These are phyloP conservation scores for Pisolithus sp. DNA, from an alignment of 768 basidiomycete species.

Conservation along the genomic window DNA sequence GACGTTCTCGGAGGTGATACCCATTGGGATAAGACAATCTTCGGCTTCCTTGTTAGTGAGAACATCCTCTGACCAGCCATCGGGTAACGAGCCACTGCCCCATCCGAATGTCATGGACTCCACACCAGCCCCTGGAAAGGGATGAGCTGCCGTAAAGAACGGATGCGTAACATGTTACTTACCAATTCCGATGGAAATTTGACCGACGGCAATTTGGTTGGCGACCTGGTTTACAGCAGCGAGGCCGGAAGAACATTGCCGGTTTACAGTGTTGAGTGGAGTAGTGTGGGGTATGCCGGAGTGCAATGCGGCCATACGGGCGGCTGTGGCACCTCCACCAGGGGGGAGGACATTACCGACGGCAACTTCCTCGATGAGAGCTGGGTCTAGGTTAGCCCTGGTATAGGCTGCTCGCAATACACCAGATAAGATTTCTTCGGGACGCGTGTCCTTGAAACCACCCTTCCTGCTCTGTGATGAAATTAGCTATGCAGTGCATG, in stretches of 20 bases:
- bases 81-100: conserved; percentile 51
- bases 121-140: conserved; percentile 63
- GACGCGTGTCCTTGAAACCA: conserved; percentile 86
- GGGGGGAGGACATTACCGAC: conserved; percentile 89
- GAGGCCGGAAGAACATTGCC: conserved; percentile 87
- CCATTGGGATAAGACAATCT: conserved; percentile 86
- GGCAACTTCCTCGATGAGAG: conserved; percentile 75
- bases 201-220: conserved; percentile 67
- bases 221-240: conserved; percentile 80
- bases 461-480: conserved; percentile 65
- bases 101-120: conserved; percentile 86
- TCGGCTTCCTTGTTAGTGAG: conserved; percentile 61
- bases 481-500: background rate
- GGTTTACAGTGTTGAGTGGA: conserved; percentile 77
- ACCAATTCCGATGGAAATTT: conserved; percentile 91
- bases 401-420: conserved; percentile 69
- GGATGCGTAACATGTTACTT: conserved; percentile 18
- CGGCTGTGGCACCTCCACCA: conserved; percentile 55
- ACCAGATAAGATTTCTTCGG: conserved; percentile 74
- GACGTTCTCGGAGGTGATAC: conserved; percentile 91
- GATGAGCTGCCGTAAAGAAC: conserved; percentile 4
- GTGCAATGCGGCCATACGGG: conserved; percentile 85
- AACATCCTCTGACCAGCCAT: conserved; percentile 58
- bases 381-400: conserved; percentile 65
- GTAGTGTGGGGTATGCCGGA: conserved; percentile 78